Evolutionary conservation across 2,329 filamentous ascomycete species (phyloP).

Genomic region (Diaporthe humulicola): DNA sequence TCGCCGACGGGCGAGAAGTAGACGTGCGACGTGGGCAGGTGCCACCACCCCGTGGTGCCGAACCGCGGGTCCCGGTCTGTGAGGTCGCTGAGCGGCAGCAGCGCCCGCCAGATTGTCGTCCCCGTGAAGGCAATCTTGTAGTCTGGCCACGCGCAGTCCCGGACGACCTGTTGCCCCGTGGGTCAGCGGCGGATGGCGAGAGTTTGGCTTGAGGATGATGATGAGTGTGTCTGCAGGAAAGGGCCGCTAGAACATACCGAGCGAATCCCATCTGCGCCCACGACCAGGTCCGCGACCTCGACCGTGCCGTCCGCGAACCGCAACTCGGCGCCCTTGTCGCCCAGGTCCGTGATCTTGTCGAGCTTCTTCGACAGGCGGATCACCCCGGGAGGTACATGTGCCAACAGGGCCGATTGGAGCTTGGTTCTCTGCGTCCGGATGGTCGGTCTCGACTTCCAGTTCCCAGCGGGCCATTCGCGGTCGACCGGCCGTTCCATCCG

Average conservation of each 20-base stretch:
- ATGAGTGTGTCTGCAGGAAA: background rate
- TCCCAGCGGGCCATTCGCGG: conserved; percentile 31
- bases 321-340: conserved; percentile 52
- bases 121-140: conserved; percentile 51
- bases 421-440: conserved; percentile 48
- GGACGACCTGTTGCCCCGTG: conserved; percentile 31
- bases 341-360: conserved; percentile 52
- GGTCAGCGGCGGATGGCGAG: background rate
- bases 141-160: conserved; percentile 37
- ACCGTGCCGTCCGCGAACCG: conserved; percentile 58
- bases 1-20: conserved; percentile 57
- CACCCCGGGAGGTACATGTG: conserved; percentile 56
- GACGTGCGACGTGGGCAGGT: conserved; percentile 56
- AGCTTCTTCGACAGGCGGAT: conserved; percentile 62
- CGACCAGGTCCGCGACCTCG: conserved; percentile 59
- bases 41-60: conserved; percentile 57
- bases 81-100: conserved; percentile 54
- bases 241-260: conserved; percentile 52
- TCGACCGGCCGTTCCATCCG: conserved; percentile 42
- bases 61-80: conserved; percentile 48
- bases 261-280: conserved; percentile 67
- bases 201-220: too few species aligned
- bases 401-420: conserved; percentile 63
- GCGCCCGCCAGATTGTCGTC: conserved; percentile 61
- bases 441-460: conserved; percentile 35